phyloP scores from a whole-genome alignment of 1,139 yeast genomes.

The Debaryomyces robertsiae region DNA sequence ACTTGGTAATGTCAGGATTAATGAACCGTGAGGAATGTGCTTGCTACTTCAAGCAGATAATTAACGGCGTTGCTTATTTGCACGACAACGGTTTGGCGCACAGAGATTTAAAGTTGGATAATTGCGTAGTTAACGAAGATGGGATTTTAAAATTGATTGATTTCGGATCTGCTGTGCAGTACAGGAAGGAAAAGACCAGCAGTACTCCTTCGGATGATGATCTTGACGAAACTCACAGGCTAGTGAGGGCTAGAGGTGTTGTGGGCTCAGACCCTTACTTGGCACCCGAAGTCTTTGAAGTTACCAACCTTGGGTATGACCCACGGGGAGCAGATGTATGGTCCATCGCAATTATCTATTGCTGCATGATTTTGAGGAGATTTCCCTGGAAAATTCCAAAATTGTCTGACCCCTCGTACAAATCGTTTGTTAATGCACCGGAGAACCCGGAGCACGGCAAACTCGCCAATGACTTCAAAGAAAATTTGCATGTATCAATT shows the following conservation, averaged over 20 bases:
- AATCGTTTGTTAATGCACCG: conserved; percentile 37
- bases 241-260: conserved; percentile 59
- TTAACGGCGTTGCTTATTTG: conserved; percentile 60
- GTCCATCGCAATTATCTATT: conserved; percentile 76
- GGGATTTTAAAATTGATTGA: conserved; percentile 74
- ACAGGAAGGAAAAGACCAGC: conserved; percentile 35
- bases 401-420: conserved; percentile 54
- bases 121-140: conserved; percentile 64
- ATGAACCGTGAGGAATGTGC: conserved; percentile 59
- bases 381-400: conserved; percentile 84
- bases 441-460: conserved; percentile 13
- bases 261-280: conserved; percentile 83
- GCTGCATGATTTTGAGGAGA: conserved; percentile 70
- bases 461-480: conserved; percentile 11
- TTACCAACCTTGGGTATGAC: conserved; percentile 53
- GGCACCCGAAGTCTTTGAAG: conserved; percentile 71
- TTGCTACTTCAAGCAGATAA: conserved; percentile 71
- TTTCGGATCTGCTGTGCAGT: conserved; percentile 76
- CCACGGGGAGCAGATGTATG: conserved; percentile 76
- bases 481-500: conserved; percentile 1
- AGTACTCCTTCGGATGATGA: conserved; percentile 28
- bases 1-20: conserved; percentile 72
- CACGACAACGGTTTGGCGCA: conserved; percentile 75
- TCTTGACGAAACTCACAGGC: conserved; percentile 26
- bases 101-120: conserved; percentile 74